Base-by-base conservation (phyloP, 352 stramenopile species). In the Globisporangium barbulae region DNA sequence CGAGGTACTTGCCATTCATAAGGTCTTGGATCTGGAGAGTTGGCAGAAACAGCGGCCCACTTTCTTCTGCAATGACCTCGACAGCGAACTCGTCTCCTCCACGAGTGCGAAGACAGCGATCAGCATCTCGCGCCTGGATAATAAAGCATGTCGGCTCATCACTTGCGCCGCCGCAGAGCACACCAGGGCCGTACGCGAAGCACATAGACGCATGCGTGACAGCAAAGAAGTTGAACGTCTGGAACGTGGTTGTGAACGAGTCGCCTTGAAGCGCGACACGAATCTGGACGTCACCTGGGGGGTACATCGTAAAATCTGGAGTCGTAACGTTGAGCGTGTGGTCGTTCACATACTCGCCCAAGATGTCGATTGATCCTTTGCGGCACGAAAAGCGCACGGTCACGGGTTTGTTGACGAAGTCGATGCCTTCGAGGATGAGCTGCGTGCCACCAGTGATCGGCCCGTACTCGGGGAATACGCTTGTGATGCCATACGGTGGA, bases 401-500 rank as follows among this genome's bases (percentile, higher is more conserved):
- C n/a, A 90, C 80, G 2, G 80, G 65, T 19, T 79, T 79, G 61
- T 90, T 89, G 42, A 79, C 63, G 70, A 99, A 99, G 55, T 97
- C 96, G 65, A 98, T 97, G 31, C 96, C 96, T 66, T 88, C 81
- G 41, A 99, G 85, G 8, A 80, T 83, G 35, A 97, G 72, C 49
- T 73, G 25, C 3, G 92, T 97, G 6, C 81, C 88, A 49, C 97
- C 97, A 0, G 96, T 99, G 60, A 98, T 90, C 1, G 96, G 93
- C 17, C 96, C 96, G 54, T 87, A 97, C 42, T 85, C 74, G 17
- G 96, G 94, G 62, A 83, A 87, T 22, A 98, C 83, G 13, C 75
- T 70, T 9, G 89, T 94, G 68, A 99, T 96, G 10, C 92, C 97
- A 72, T 99, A 99, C 9, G 96, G 96, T 21, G 97, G 97, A 0